Conservation (phyloP, 208 protist species). For the Trypanosoma congolense region DNA sequence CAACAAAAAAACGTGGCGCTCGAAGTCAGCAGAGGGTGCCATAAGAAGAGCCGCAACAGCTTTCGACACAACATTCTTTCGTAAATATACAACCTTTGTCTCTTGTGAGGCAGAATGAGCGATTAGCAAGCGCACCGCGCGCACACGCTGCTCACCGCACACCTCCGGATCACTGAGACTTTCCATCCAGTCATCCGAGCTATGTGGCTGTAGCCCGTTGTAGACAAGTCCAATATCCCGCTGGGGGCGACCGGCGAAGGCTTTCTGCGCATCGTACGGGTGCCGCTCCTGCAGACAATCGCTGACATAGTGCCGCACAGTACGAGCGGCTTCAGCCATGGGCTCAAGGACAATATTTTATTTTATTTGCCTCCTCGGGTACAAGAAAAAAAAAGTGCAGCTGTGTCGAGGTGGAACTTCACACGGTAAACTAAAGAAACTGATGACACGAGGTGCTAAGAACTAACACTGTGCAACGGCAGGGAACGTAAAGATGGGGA, state of each 20-base stretch:
- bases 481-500: no score
- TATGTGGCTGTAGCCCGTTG: conserved; percentile 34
- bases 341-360: no score
- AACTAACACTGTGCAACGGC: no score
- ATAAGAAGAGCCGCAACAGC: conserved; percentile 36
- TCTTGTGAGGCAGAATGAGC: conserved; percentile 73
- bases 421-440: no score
- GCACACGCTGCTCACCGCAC: conserved; percentile 33
- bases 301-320: conserved; percentile 78
- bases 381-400: background rate
- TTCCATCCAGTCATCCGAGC: conserved; percentile 35
- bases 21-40: conserved; percentile 28
- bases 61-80: conserved; percentile 46
- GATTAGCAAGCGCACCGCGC: conserved; percentile 62
- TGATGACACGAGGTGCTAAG: no score
- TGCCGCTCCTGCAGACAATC: conserved; percentile 80
- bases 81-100: conserved; percentile 59
- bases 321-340: conserved; percentile 67
- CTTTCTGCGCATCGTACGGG: conserved; percentile 72
- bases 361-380: no score
- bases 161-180: conserved; percentile 55
- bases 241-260: conserved; percentile 52
- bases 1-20: conserved; percentile 58
- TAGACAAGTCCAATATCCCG: conserved; percentile 63
- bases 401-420: background rate